phyloP scores from a whole-genome alignment of 2,329 filamentous ascomycete genomes.

The Raffaelea albimanens region DNA sequence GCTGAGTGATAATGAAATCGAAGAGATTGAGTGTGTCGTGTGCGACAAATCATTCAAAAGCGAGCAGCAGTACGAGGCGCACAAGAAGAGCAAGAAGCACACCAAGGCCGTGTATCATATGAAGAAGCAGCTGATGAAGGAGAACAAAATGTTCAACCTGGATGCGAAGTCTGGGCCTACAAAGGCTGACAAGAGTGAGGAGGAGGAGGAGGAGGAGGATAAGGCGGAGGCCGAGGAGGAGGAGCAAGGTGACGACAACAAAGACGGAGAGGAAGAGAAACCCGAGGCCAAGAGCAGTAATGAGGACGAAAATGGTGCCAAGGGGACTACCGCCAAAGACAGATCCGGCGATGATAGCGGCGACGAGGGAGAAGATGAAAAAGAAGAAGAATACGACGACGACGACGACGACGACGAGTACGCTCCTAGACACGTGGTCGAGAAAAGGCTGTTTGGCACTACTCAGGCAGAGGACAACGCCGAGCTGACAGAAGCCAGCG shows the following conservation, averaged over 20 bases:
- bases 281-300: neutral
- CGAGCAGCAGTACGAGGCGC: conserved; percentile 80
- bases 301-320: neutral
- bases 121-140: conserved; percentile 70
- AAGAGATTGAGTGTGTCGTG: conserved; percentile 63
- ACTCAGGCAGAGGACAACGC: conserved; percentile 29
- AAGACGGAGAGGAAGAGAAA: neutral
- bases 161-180: conserved; percentile 12
- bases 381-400: conserved; percentile 27
- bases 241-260: conserved; percentile 1
- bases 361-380: conserved; percentile 15
- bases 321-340: conserved; percentile 5
- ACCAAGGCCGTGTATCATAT: conserved; percentile 75
- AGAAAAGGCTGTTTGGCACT: conserved; percentile 24
- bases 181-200: neutral
- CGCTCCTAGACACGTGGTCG: conserved; percentile 33
- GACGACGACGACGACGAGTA: conserved; percentile 30
- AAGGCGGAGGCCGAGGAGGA: conserved; percentile 6
- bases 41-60: conserved; percentile 82
- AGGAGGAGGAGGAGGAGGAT: neutral
- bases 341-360: conserved; percentile 10
- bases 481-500: conserved; percentile 65
- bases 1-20: conserved; percentile 44
- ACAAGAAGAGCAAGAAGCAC: conserved; percentile 97
- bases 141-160: conserved; percentile 56